Percentiles rank a stretch among this genome's conserved stretches.
These are phyloP conservation scores for Trichoderma lentiforme DNA, from an alignment of 2,329 filamentous ascomycete species.

Conservation along the genomic window DNA sequence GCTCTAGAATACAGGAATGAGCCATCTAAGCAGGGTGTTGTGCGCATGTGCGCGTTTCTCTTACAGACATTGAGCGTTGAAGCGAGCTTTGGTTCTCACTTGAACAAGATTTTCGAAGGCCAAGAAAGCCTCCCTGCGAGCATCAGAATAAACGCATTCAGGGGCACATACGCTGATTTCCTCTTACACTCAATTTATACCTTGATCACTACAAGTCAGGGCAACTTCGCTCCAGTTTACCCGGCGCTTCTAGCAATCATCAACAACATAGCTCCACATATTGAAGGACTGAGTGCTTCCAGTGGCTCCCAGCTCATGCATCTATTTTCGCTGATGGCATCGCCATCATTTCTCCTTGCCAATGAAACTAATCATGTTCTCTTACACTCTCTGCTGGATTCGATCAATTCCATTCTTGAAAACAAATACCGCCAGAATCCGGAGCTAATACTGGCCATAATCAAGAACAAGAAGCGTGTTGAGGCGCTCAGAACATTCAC, in stretches of 20 bases:
- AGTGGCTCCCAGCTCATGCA: conserved; percentile 82
- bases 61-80: conserved; percentile 94
- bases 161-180: conserved; percentile 89
- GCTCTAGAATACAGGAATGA: conserved; percentile 86
- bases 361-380: conserved; percentile 88
- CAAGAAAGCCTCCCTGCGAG: conserved; percentile 82
- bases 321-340: conserved; percentile 87
- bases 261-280: conserved; percentile 85
- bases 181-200: conserved; percentile 92
- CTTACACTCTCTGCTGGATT: conserved; percentile 78
- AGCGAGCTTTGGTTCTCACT: conserved; percentile 79
- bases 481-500: conserved; percentile 85
- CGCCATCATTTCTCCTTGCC: conserved; percentile 84
- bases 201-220: conserved; percentile 86
- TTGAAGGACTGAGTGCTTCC: conserved; percentile 70
- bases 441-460: conserved; percentile 72
- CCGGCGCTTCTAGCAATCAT: conserved; percentile 88
- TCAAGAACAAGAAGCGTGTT: conserved; percentile 78
- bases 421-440: conserved; percentile 81
- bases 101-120: conserved; percentile 84
- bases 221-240: conserved; percentile 85
- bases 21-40: conserved; percentile 81
- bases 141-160: conserved; percentile 80
- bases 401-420: conserved; percentile 85
- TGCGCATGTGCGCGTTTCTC: conserved; percentile 96